These are phyloP conservation scores for Talaromyces amestolkiae DNA, from an alignment of 2,329 filamentous ascomycete species.

Conservation along the genomic window DNA sequence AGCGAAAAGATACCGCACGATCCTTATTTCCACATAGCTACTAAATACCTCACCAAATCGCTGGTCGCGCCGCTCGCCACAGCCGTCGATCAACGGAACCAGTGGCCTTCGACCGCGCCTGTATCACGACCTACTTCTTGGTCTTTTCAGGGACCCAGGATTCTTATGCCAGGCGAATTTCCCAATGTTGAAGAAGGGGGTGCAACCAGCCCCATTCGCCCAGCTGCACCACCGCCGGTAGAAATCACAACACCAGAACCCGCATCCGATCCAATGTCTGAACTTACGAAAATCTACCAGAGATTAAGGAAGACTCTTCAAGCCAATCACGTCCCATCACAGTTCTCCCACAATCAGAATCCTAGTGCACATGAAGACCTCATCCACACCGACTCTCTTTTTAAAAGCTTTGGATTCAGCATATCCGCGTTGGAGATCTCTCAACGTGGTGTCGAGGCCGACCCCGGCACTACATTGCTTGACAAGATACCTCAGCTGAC, in stretches of 20 bases:
- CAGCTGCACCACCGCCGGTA: constrained; percentile 20
- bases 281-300: constrained; percentile 56
- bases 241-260: constrained; percentile 21
- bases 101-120: constrained; percentile 25
- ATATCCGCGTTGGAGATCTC: constrained; percentile 88
- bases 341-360: constrained; percentile 45
- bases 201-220: constrained; percentile 33
- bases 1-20: constrained; percentile 34
- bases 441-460: constrained; percentile 77
- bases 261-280: constrained; percentile 39
- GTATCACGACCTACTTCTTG: constrained; percentile 29
- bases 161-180: constrained; percentile 41
- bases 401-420: constrained; percentile 68
- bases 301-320: constrained; percentile 56
- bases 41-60: constrained; percentile 51
- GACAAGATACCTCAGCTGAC: constrained; percentile 81
- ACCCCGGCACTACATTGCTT: constrained; percentile 70
- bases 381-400: constrained; percentile 45
- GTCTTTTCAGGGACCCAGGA: constrained; percentile 27
- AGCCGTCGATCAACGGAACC: constrained; percentile 33
- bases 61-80: constrained; percentile 52
- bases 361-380: constrained; percentile 46
- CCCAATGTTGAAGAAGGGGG: constrained; percentile 35
- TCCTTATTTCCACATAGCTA: constrained; percentile 49
- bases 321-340: constrained; percentile 50